Evolutionary conservation across 1,284 basidiomycete species (phyloP).

Genomic region (Microbotryomycetes sp.): DNA sequence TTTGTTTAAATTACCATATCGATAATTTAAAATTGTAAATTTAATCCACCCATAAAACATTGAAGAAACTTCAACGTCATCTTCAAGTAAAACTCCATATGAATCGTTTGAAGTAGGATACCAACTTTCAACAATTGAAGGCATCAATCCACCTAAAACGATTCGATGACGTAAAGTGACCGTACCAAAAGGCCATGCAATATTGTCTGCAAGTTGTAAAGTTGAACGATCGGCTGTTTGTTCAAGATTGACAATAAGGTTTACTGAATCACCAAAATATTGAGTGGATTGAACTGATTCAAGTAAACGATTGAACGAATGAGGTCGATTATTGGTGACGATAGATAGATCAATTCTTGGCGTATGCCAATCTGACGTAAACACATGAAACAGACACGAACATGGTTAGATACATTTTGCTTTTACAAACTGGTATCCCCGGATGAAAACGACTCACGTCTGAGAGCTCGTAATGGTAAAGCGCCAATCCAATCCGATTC

Average conservation of each 20-base stretch:
- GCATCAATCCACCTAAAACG: conserved; percentile 64
- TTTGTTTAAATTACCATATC: conserved; percentile 45
- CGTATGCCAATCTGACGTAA: conserved; percentile 68
- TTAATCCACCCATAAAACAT: conserved; percentile 77
- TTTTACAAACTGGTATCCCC: neutral
- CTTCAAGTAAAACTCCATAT: conserved; percentile 71
- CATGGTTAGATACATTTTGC: too few relatives aligned
- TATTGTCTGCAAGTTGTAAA: conserved; percentile 49
- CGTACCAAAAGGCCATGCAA: conserved; percentile 54
- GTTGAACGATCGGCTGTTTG: conserved; percentile 62
- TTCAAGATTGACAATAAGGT: conserved; percentile 64
- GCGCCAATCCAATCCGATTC: conserved; percentile 33
- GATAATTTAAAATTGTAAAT: conserved; percentile 62
- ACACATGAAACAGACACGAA: too few relatives aligned
- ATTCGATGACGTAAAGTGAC: conserved; percentile 57
- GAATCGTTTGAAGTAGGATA: conserved; percentile 64
- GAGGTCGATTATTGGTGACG: conserved; percentile 66
- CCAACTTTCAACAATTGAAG: conserved; percentile 78
- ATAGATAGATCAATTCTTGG: conserved; percentile 62
- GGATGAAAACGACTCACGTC: conserved; percentile 23
- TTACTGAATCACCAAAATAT: conserved; percentile 61
- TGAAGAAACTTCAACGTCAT: conserved; percentile 73
- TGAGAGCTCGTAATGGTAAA: conserved; percentile 31
- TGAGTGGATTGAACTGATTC: conserved; percentile 54
- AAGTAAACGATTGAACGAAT: conserved; percentile 62